These are phyloP conservation scores for Quercus glauca DNA, from an alignment of 306 rosid species.

Conservation along the genomic window DNA sequence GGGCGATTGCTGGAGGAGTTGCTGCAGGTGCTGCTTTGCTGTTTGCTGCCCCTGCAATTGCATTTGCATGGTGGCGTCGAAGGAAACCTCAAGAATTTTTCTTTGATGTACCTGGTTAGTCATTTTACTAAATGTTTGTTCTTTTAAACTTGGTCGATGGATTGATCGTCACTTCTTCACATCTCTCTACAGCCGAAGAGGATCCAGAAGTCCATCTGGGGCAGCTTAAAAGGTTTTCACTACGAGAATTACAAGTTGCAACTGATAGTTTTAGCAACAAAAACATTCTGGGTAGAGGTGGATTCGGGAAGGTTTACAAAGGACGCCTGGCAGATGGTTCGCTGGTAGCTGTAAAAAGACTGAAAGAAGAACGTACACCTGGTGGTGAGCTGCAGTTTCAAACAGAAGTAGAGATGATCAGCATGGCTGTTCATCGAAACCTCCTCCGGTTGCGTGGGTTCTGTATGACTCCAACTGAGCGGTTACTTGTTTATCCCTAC, in stretches of 20 bases:
- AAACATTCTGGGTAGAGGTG: slow-evolving; percentile 96
- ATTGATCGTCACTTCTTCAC: slow-evolving; percentile 19
- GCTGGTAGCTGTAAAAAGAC: slow-evolving; percentile 88
- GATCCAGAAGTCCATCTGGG: slow-evolving; percentile 99
- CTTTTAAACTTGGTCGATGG: slow-evolving; percentile 12
- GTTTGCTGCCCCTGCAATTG: slow-evolving; percentile 98
- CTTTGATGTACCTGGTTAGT: slow-evolving; percentile 97
- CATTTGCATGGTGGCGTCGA: slow-evolving; percentile 99
- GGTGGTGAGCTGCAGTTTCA: slow-evolving; percentile 99
- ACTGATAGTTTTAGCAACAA: slow-evolving; percentile 95
- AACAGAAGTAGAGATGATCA: slow-evolving; percentile 99
- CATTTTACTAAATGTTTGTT: not conserved
- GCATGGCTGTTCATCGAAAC: slow-evolving; percentile 99
- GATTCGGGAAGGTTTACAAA: slow-evolving; percentile 97
- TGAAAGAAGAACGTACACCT: slow-evolving; percentile 97
- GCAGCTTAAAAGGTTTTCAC: slow-evolving; percentile 95
- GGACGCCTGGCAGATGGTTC: slow-evolving; percentile 96
- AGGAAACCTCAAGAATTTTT: slow-evolving; percentile 95
- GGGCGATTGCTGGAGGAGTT: slow-evolving; percentile 99
- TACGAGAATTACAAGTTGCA: slow-evolving; percentile 94
- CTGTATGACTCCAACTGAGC: slow-evolving; percentile 98
- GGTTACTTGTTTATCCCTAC: slow-evolving; percentile 95
- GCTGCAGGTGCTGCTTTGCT: slow-evolving; percentile 98
- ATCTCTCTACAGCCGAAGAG: slow-evolving; percentile 79
- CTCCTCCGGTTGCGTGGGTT: slow-evolving; percentile 92